These are phyloP conservation scores for Heterobasidion occidentale DNA, from an alignment of 1,284 basidiomycete genomes.

Conservation along the genomic window DNA sequence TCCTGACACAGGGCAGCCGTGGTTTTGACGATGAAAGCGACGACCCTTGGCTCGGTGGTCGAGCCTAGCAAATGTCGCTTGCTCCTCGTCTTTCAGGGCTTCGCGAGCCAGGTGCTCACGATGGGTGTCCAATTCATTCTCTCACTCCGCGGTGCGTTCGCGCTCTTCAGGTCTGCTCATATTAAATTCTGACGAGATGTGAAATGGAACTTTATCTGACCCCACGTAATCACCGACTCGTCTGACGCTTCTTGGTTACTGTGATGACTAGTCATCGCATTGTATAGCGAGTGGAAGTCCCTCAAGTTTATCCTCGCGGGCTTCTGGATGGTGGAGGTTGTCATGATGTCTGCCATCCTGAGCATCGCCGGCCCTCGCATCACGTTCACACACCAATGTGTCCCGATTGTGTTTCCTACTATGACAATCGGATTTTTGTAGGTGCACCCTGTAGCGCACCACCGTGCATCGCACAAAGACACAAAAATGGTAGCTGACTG, in stretches of 20 bases:
- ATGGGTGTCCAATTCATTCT: constrained; percentile 17
- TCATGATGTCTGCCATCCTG: not conserved
- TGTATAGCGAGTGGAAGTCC: not conserved
- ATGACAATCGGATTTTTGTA: not conserved
- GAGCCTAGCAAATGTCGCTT: not conserved
- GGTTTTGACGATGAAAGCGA: not conserved
- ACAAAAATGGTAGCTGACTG: not conserved
- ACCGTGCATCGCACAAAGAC: not conserved
- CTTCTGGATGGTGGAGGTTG: not conserved
- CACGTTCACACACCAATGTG: not conserved
- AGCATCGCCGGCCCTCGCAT: not conserved
- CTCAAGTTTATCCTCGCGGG: not conserved
- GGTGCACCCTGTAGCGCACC: not conserved
- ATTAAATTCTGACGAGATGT: not conserved
- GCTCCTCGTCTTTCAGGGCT: constrained; percentile 13
- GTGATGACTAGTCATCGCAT: not conserved
- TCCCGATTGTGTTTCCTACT: not conserved
- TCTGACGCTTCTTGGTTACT: not conserved
- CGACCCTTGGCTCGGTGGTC: not conserved
- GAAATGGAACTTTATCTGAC: not conserved
- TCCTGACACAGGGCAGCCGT: not conserved
- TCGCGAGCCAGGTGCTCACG: constrained; percentile 14
- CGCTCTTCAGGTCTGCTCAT: not conserved
- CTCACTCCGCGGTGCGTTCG: constrained; percentile 15
- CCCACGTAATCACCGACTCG: not conserved